Conservation (phyloP, 345 rosid genomes). For the Sapria himalayana region DNA sequence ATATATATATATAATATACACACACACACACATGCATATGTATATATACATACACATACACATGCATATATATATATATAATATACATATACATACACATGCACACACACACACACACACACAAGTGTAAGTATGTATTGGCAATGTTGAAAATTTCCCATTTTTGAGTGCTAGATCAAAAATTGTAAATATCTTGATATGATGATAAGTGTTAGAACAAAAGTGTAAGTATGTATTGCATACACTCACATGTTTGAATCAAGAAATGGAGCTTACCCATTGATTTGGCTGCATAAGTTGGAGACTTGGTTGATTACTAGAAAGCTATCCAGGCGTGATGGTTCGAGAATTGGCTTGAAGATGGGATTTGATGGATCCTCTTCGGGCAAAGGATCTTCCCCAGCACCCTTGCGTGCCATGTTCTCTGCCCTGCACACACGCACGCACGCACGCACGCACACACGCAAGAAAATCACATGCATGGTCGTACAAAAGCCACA, state of each 20-base stretch:
- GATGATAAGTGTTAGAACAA: background rate
- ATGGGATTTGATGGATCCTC: constrained; percentile 90
- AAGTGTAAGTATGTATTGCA: background rate
- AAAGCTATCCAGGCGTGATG: constrained; percentile 87
- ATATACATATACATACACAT: no score
- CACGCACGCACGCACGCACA: constrained; percentile 8
- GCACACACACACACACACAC: no score
- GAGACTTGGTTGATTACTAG: constrained; percentile 79
- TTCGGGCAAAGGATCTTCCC: constrained; percentile 90
- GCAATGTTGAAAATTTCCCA: background rate
- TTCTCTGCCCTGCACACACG: constrained; percentile 54
- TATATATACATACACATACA: no score
- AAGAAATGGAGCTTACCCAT: constrained; percentile 36
- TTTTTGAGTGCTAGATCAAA: background rate
- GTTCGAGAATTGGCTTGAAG: constrained; percentile 82
- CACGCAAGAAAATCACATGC: constrained; percentile 5
- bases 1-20: no score
- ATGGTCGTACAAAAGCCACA: background rate
- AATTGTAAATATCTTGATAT: background rate
- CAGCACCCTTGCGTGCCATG: constrained; percentile 61
- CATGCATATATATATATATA: no score
- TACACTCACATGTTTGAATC: background rate
- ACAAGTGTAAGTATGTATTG: no score
- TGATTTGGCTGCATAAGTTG: constrained; percentile 92
- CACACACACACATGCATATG: no score